Conservation (phyloP, 1,139 yeast genomes). For the Saccharomyces hybrid region DNA sequence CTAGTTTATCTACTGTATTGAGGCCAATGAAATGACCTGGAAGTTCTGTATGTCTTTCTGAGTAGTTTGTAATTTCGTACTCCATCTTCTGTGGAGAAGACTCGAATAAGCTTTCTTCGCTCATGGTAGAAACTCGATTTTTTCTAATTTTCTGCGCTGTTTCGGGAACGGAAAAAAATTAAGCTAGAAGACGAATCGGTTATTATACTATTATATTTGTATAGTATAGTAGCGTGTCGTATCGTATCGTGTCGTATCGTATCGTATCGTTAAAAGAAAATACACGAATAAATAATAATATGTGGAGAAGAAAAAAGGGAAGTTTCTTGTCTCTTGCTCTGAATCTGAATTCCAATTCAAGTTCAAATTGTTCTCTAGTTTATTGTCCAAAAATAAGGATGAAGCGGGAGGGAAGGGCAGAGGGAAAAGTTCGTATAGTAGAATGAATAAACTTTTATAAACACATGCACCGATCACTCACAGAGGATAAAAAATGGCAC, state of each 20-base stretch:
- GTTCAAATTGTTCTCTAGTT: not conserved
- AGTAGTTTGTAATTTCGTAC: conserved; percentile 27
- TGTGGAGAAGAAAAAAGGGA: not conserved
- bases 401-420: not conserved
- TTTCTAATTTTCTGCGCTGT: not conserved
- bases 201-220: not conserved
- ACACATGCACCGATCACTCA: not conserved
- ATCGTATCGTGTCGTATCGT: not conserved
- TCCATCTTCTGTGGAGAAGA: conserved; percentile 25
- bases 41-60: conserved; percentile 1
- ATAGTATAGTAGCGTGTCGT: not conserved
- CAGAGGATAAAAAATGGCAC: not conserved
- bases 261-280: not conserved
- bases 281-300: not conserved
- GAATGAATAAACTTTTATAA: not conserved
- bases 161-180: not conserved
- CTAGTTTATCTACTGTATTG: conserved; percentile 56
- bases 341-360: not conserved
- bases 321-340: not conserved
- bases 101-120: conserved; percentile 35
- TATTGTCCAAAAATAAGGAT: not conserved
- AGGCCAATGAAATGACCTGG: conserved; percentile 5
- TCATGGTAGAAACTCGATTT: conserved; percentile 22
- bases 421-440: not conserved
- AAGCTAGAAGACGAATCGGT: not conserved